Base-by-base conservation (phyloP, 2,329 filamentous ascomycete species). In the Simplicillium sp. region DNA sequence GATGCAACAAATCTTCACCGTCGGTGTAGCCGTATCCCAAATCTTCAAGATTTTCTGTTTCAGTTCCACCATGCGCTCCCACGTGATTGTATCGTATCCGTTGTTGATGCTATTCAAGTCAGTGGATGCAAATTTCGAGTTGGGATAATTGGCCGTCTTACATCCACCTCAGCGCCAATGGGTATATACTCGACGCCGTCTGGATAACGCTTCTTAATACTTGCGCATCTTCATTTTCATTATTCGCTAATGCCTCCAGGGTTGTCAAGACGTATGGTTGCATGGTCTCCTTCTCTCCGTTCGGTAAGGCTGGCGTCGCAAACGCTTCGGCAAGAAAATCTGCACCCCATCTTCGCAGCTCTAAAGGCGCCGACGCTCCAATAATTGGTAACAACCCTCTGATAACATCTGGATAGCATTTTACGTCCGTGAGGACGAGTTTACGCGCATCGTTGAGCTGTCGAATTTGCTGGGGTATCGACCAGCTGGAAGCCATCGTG, bases 311-410 rank as follows among this genome's bases (percentile, higher is more conserved):
- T n/a, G 94, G 92, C 45, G 87, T 94, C 43, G 92, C 84, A 65
- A 98, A 97, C 3, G 89, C 88, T 68, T 98, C 92, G 42, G 90
- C 88, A 34, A 98, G 71, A 57, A 98, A 98, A 46, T 96, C 89
- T 47, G 89, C 83, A 18, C 90, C 92, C 92, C 92, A 98, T 82
- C 89, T 73, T 62, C 88, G 84, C 54, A 97, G 69, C 62, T 94
- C 87, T 42, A 95, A 65, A 46, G 78, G 75, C 48, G 86, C 75
- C 49, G 74, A 72, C 39, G 84, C 77, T 45, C 82, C 81, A 61
- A 96, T 85, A 54, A 97, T 89, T 42, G 89, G 88, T n/a, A 97
- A 69, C 47, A 97, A 87, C 37, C 87, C 88, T 56, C 87, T 85
- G 47, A 98, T 82, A 58, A 98, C 90, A 61, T 86, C 87, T 38